Evolutionary conservation across 2,329 filamentous ascomycete genomes (phyloP), one percentile per base, ranked within the genome.

Genomic region (Rhynchosporium agropyri): DNA sequence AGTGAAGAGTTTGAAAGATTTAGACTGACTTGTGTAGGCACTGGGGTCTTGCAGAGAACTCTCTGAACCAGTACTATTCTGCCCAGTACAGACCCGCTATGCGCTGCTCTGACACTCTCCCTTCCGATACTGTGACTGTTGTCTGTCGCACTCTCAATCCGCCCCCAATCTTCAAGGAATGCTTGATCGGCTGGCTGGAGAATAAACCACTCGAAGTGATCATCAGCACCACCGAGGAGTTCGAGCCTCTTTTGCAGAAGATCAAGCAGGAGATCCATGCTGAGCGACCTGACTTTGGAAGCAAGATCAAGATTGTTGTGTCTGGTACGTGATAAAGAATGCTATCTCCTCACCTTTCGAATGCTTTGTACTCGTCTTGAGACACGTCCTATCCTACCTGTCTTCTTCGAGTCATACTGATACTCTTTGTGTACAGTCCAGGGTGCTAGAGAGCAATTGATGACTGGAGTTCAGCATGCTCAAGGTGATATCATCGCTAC

Each of bases 121-220:
- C 29, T n/a, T 31, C 59, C 7, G 26, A 55, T 3, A 43, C 54
- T 28, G 59, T 61, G 7, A 56, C 50, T 8, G 43, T 56, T 4
- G 26, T 61, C 20, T 15, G 55, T 12, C 50, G 43, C 4, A 56
- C 59, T 3, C 26, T 61, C 4, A 20, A 50, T 1, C 59, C 59
- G 2, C 59, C 29, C 31, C 13, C 50, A 0, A 45, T 33, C n/a
- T 61, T 61, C 59, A 61, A 61, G 13, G 40, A 29, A 38, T 61
- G 50, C 29, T 20, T 61, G 12, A 13, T 42, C 7, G 5, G n/a
- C 7, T 55, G 50, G 42, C 20, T 49, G 7, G 43, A 31, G 10
- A 61, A 61, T n/a, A 38, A 56, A 0, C 59, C 59, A 3, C 42
- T 61, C 2, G 51, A 61, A 33, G 43, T 61, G 20, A 40, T 61